phyloP scores from a whole-genome alignment of 305 asterid genomes.

The Solanum hybrid region DNA sequence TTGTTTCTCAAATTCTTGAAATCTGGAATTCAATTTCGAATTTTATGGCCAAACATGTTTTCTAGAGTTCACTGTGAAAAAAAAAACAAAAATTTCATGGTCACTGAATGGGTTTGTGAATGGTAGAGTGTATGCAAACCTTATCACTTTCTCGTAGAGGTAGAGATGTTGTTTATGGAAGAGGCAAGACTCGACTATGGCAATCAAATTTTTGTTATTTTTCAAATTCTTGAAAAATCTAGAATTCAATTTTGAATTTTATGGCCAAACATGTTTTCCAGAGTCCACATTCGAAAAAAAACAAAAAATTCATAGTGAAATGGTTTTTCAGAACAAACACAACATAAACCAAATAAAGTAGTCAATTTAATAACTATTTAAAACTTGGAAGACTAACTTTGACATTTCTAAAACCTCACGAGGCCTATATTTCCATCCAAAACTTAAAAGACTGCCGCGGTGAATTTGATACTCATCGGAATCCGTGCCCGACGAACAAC shows the following conservation, averaged over 20 bases:
- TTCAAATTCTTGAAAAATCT: background rate
- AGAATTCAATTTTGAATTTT: background rate
- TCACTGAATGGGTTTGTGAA: background rate
- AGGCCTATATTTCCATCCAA: background rate
- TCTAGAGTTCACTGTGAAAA: background rate
- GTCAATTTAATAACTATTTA: background rate
- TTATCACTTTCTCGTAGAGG: background rate
- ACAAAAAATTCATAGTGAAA: background rate
- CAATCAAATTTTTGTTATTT: background rate
- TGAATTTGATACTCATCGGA: background rate
- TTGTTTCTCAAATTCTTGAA: background rate
- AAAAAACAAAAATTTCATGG: background rate
- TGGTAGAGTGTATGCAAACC: background rate
- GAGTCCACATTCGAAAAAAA: background rate
- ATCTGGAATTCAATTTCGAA: background rate
- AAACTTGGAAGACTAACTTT: background rate
- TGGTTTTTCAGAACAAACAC: background rate
- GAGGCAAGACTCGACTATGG: fast-evolving
- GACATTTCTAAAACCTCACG: background rate
- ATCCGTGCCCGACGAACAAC: background rate
- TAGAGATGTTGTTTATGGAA: background rate
- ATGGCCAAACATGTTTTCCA: background rate
- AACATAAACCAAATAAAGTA: background rate
- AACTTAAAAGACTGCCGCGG: background rate
- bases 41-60: background rate